Evolutionary conservation across 1,284 basidiomycete genomes (phyloP), one percentile per base, ranked within the genome.

Genomic region (Ceratobasidium sp.): DNA sequence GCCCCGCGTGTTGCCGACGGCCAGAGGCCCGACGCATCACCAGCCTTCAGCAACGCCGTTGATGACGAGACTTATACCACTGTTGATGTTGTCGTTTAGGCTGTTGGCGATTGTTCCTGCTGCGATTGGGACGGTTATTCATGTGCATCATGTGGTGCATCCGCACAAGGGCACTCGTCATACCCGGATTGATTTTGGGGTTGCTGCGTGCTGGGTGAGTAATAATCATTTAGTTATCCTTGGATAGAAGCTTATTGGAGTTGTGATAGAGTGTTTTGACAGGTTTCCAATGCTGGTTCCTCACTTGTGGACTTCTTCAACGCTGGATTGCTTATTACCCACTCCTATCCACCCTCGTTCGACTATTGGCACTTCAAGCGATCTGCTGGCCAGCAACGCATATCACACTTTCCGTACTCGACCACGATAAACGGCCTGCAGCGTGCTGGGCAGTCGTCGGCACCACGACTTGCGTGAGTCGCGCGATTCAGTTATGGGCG

Each of bases 361-460:
- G 95, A 12, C 90, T 96, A 2, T 88, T 96, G 64, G 94, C 93
- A 0, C 86, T 96, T 1, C 95, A 96, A 85, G 93, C 93, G 9
- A 95, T 96, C 79, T 86, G 94, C 84, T 96, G 95, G 95, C 94
- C 94, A 1, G 92, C 94, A 10, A 95, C 95, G 7, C 93, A 95
- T 79, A 84, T 94, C 49, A 95, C 93, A 0, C 89, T 96, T 26
- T 88, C 86, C 55, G 84, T 95, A 58, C 88, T 95, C 79, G 90
- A 92, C 55, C 87, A 90, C 76, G 85, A 86, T 20, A 85, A 84
- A 71, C 89, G 94, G 12, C 95, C 95, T 0, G 88, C 92, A 15
- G 86, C 91, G 2, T 92, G 91, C 73, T 96, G 95, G 95, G 92
- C 94, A 2, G 88, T 92, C 10, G 92, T 96, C 67, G 94, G 91